Conservation (phyloP, 2,329 filamentous ascomycete species). For the Sclerotinia borealis region DNA sequence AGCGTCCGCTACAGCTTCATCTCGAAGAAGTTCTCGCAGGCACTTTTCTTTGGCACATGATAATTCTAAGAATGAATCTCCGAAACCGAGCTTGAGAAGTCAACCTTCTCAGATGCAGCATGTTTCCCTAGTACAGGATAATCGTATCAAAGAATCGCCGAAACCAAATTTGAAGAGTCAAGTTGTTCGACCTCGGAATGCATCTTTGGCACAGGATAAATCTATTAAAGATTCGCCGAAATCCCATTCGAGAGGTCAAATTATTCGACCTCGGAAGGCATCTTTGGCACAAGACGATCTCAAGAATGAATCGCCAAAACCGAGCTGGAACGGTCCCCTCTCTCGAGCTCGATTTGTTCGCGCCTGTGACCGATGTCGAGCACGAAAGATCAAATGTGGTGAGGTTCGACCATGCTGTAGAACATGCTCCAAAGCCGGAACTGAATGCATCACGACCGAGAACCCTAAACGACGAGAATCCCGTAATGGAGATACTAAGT, state of each 20-base stretch:
- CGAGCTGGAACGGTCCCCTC: background rate
- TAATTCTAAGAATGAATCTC: background rate
- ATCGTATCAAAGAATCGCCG: background rate
- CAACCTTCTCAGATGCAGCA: background rate
- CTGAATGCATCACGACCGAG: background rate
- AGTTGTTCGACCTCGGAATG: background rate
- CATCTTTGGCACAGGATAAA: background rate
- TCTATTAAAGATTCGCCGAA: background rate
- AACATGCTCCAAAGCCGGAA: background rate
- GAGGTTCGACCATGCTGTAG: background rate
- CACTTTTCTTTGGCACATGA: background rate
- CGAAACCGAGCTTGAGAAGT: background rate
- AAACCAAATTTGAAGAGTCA: background rate
- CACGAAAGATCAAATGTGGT: background rate
- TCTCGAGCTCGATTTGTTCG: background rate
- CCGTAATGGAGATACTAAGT: background rate
- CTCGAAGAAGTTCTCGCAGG: conserved; percentile 11
- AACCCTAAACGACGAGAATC: background rate
- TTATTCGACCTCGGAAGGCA: background rate
- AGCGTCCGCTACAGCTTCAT: background rate
- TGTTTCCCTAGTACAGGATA: background rate
- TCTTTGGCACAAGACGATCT: background rate
- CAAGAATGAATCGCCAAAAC: background rate
- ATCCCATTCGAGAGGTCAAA: background rate
- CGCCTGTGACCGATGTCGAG: background rate